These are phyloP conservation scores for Solanum bulbocastanum DNA, from an alignment of 257 asterid species.

Conservation along the genomic window DNA sequence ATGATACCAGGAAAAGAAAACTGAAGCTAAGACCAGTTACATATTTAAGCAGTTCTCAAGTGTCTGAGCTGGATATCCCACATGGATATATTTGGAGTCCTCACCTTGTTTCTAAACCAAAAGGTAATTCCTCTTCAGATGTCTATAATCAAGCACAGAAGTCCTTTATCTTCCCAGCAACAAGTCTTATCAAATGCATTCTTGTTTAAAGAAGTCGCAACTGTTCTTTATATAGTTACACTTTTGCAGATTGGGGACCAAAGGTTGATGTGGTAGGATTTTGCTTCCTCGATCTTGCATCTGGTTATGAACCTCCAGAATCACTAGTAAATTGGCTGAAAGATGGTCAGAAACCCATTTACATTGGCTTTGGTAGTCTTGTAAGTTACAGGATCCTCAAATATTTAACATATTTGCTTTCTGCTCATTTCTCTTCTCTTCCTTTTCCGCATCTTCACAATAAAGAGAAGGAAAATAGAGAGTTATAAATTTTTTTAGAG, in stretches of 20 bases:
- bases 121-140: conserved; percentile 38
- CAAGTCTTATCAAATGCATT: neutral
- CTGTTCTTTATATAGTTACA: conserved; percentile 5
- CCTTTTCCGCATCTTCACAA: neutral
- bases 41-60: conserved; percentile 87
- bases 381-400: conserved; percentile 33
- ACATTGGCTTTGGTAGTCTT: conserved; percentile 84
- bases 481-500: neutral
- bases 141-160: neutral
- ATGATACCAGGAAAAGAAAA: conserved; percentile 83
- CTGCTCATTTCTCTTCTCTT: neutral
- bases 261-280: conserved; percentile 94
- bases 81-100: conserved; percentile 99
- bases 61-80: conserved; percentile 72
- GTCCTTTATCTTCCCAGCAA: neutral
- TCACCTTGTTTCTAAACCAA: conserved; percentile 96
- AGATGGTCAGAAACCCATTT: conserved; percentile 81
- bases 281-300: conserved; percentile 97
- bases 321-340: conserved; percentile 77
- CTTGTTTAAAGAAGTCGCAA: neutral
- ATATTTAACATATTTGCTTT: neutral
- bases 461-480: neutral
- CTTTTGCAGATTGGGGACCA: conserved; percentile 93
- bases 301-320: conserved; percentile 82
- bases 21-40: conserved; percentile 87